Evolutionary conservation across 2,329 filamentous ascomycete species (phyloP), one percentile per base, ranked within the genome.

Genomic region (Penicillium crustosum): DNA sequence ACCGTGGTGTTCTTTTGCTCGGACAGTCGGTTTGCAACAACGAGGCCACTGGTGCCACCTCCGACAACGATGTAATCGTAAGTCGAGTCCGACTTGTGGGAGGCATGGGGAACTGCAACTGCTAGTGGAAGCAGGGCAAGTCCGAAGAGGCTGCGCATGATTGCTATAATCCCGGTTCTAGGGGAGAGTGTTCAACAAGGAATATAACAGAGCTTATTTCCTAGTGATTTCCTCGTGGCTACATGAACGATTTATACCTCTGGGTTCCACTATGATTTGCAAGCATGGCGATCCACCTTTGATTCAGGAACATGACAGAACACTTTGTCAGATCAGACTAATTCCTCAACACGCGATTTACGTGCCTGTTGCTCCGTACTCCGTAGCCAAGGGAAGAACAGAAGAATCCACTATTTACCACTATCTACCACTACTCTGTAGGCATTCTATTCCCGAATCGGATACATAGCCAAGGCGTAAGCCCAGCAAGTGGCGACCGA

Each of bases 51-150:
- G 17, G 68, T 73, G 23, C 73, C 73, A 39, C 73, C 71, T 25
- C 73, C 73, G 19, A 75, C 63, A 8, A 76, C 56, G 17, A 74
- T 63, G 38, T 72, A 73, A 54, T 75, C 72, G 38, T 66, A 69
- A 29, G 31, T 59, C 4, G 47, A 29, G n/a, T 55, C 48, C 3
- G 60, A 45, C 33, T 35, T 17, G 8, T 35, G 55, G 6, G 60
- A 39, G 9, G 23, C n/a, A 33, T 62, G 48, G 5, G 60, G 58
- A 17, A 60, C 51, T n/a, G 61, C 61, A 15, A 35, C 49, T 53
- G 57, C 57, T 29, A 65, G 29, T 43, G 61, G 59, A 42, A 65
- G 57, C 31, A 65, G 49, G 19, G 53, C 59, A n/a, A 65, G 57
- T 21, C 57, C 29, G 17, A 48, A 41, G 36, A 65, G 42, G 25